Conservation (phyloP, 495 filamentous ascomycete genomes). For the Neurospora sp. region DNA sequence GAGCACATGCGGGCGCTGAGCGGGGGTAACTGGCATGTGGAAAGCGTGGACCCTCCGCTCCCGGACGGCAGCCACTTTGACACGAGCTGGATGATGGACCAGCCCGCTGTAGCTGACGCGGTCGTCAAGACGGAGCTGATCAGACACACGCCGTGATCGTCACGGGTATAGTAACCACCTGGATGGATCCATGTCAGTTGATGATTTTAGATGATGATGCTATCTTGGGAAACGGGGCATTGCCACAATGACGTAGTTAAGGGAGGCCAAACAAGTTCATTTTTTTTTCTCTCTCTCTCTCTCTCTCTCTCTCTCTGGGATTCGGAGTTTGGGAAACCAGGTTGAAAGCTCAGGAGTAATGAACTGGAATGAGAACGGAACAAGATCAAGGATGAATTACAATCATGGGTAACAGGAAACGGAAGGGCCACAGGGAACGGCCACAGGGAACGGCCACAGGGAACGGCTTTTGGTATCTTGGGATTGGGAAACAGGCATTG, state of each 20-base stretch:
- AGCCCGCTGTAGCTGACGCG: neutral
- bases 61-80: conserved; percentile 17
- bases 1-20: neutral
- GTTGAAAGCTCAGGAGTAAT: neutral
- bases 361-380: neutral
- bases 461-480: neutral
- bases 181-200: neutral
- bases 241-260: neutral
- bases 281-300: neutral
- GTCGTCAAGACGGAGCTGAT: neutral
- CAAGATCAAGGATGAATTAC: neutral
- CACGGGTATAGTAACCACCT: neutral
- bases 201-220: neutral
- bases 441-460: neutral
- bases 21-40: neutral
- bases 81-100: conserved; percentile 10
- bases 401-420: neutral
- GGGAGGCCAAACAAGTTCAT: neutral
- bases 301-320: neutral
- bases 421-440: neutral
- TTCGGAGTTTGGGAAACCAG: neutral
- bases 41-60: neutral
- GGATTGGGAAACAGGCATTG: neutral
- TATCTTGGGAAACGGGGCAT: neutral
- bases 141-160: neutral